Conservation (phyloP, 202 grass and related monocot genomes). For the Alloteropsis angusta region DNA sequence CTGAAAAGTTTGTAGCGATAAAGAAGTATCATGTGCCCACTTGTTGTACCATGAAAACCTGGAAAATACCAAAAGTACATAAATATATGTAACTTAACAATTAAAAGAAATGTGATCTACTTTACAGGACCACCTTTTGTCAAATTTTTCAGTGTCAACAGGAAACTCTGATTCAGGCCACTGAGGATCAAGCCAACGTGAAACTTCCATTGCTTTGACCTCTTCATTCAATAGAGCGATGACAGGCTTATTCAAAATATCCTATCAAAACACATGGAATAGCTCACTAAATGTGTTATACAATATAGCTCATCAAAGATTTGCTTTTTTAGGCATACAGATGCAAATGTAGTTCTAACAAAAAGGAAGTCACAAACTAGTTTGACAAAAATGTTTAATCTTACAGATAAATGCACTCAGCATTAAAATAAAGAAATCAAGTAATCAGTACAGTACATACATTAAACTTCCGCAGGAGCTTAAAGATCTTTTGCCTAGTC, state of each 20-base stretch:
- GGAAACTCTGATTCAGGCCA: constrained; percentile 42
- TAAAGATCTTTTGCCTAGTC: constrained; percentile 63
- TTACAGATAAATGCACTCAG: neutral
- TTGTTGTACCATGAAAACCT: constrained; percentile 52
- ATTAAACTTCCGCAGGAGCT: constrained; percentile 61
- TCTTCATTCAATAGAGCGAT: constrained; percentile 56
- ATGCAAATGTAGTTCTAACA: neutral
- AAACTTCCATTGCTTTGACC: constrained; percentile 44
- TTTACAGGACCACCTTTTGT: constrained; percentile 36
- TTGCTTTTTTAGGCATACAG: neutral
- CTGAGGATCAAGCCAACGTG: constrained; percentile 60
- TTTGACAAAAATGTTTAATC: neutral
- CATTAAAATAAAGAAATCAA: neutral
- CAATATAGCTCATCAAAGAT: neutral
- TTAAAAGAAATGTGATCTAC: neutral
- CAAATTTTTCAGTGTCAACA: constrained; percentile 34
- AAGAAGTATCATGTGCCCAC: constrained; percentile 44
- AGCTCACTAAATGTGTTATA: neutral
- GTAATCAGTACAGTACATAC: constrained; percentile 33
- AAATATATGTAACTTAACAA: neutral
- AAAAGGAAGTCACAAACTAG: neutral
- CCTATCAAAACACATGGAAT: constrained; percentile 35
- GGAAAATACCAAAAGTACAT: neutral
- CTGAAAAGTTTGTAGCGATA: constrained; percentile 20
- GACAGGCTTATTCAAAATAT: constrained; percentile 46